These are phyloP conservation scores for Talaromyces borbonicus DNA, from an alignment of 495 filamentous ascomycete species.

Conservation along the genomic window DNA sequence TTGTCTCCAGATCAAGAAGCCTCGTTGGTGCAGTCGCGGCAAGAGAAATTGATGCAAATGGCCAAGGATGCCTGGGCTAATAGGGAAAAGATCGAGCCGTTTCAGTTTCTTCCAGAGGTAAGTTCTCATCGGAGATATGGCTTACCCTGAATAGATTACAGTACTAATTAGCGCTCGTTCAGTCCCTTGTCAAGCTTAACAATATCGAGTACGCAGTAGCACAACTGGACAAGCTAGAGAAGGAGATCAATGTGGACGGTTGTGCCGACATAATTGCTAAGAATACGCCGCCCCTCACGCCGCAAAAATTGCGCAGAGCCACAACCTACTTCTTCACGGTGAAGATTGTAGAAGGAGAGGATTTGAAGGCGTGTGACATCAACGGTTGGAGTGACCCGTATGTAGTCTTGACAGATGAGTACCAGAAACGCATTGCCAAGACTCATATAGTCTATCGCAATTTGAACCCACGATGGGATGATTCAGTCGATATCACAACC, in stretches of 20 bases:
- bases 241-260: conserved; percentile 84
- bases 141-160: too few species aligned
- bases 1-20: conserved; percentile 79
- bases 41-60: conserved; percentile 82
- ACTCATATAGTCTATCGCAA: conserved; percentile 86
- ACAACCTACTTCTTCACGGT: conserved; percentile 95
- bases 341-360: conserved; percentile 98
- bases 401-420: conserved; percentile 93
- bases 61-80: conserved; percentile 93
- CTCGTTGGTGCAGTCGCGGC: conserved; percentile 64
- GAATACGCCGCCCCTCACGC: conserved; percentile 46
- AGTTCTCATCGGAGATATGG: too few species aligned
- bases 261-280: conserved; percentile 74
- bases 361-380: conserved; percentile 93
- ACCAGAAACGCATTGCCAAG: conserved; percentile 93
- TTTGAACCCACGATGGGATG: conserved; percentile 95
- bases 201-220: conserved; percentile 90
- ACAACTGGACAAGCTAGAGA: conserved; percentile 83
- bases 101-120: conserved; percentile 94
- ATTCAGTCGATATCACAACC: conserved; percentile 91
- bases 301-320: conserved; percentile 45
- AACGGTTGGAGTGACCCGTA: conserved; percentile 94
- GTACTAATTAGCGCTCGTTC: too few species aligned
- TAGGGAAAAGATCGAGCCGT: conserved; percentile 92
- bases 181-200: conserved; percentile 97